Base-by-base conservation (phyloP, 306 rosid species). In the Castanospermum australe region DNA sequence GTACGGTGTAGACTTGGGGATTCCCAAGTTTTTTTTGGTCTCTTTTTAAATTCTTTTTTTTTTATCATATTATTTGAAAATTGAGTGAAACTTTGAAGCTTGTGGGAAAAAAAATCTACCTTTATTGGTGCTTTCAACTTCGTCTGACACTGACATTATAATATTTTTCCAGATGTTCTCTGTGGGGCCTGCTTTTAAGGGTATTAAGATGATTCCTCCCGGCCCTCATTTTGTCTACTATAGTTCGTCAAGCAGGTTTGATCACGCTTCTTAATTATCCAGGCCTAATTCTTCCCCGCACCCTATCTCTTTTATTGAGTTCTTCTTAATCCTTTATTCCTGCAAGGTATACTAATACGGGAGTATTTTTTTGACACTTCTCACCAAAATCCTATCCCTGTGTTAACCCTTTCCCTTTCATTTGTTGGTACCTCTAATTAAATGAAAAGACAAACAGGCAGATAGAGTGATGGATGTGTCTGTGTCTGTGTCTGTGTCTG, bases 201-300 rank as follows among this genome's bases (percentile, higher is more conserved):
- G 97, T 78, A 79, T 94, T 63, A 94, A 94, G 89, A 94, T 94
- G 97, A 88, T 94, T 76, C 97, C 97, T 78, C 92, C 98, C 1
- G 98, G 97, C 25, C 82, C 86, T 70, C 98, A 94, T 82, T 92
- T 94, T 81, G 91, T 94, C 56, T 92, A 85, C 76, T 94, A 92
- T 79, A 86, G 93, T 82, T 94, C 98, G 4, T 88, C 98, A 39
- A 88, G 74, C 94, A 92, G 98, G 98, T 94, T 78, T 51, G 28
- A 10, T 82, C 52, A 45, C 82, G 71, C 64, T 54, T 36, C 50
- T 30, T 35, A 11, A 45, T 45, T 54, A 54, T 73, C 44, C 48
- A n/a, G 30, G 32, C 57, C 8, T 71, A 55, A 18, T 33, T 63
- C 44, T 54, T 75, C 66, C 14, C 11, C 47, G 5, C 7, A 21